Percentiles rank a stretch among this genome's conserved stretches.
phyloP scores from a whole-genome alignment of 129 eudicot genomes.

The carrot (Daucus carota) region DH1_v3.0 NC_030385.2:28330001-28330500 shows the following conservation, averaged over 20 bases:
- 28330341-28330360: conserved; percentile 63
- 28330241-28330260: not conserved
- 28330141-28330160: not conserved
- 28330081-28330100: not conserved
- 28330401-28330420: conserved; percentile 31
- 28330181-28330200: not conserved
- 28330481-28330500: conserved; percentile 15
- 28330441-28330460: conserved; percentile 47
- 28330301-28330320: not conserved
- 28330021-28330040: not conserved
- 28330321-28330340: conserved; percentile 17
- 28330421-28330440: conserved; percentile 51
- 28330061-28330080: not conserved
- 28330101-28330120: not conserved
- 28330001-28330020: too few species aligned
- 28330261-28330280: not conserved
- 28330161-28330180: not conserved
- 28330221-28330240: not conserved
- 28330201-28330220: not conserved
- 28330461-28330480: conserved; percentile 40
- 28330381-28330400: conserved; percentile 20
- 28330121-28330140: not conserved
- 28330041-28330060: not conserved
- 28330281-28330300: too few species aligned
- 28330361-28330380: conserved; percentile 21